These are phyloP conservation scores for Yamadazyma spencermartinsiae DNA, from an alignment of 1,139 yeast genomes.

Conservation along the genomic window DNA sequence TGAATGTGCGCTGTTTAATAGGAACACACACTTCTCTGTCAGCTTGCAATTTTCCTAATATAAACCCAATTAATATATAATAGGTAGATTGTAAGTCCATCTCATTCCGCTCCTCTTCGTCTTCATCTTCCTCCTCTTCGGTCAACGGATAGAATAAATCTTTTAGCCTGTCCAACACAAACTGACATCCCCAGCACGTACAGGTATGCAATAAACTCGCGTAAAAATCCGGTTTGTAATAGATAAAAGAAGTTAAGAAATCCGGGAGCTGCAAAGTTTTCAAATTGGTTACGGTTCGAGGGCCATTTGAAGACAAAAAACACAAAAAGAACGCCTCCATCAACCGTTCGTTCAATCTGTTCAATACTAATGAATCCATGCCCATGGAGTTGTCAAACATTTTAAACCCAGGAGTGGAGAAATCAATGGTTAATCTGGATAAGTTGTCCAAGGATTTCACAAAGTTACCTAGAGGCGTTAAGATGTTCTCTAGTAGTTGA, in stretches of 20 bases:
- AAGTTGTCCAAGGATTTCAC: conserved; percentile 26
- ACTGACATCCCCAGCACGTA: conserved; percentile 37
- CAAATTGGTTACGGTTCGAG: conserved; percentile 18
- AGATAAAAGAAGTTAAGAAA: conserved; percentile 40
- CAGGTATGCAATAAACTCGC: conserved; percentile 40
- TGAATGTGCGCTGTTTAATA: conserved; percentile 27
- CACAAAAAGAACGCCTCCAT: conserved; percentile 39
- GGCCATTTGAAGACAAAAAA: conserved; percentile 20
- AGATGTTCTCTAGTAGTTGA: conserved; percentile 31
- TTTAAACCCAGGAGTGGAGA: conserved; percentile 41
- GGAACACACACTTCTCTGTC: conserved; percentile 43
- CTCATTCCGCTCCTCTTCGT: conserved; percentile 14
- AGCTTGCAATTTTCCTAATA: conserved; percentile 37
- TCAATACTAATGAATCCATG: conserved; percentile 30
- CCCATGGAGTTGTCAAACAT: conserved; percentile 38
- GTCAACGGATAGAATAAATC: conserved; percentile 25
- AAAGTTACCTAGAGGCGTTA: conserved; percentile 36
- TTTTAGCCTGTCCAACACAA: conserved; percentile 25
- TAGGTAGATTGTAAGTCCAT: conserved; percentile 30
- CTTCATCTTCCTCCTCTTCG: conserved; percentile 18
- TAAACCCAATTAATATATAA: conserved; percentile 36
- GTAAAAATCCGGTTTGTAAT: conserved; percentile 40
- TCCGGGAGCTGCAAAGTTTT: conserved; percentile 36
- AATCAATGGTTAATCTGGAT: conserved; percentile 30
- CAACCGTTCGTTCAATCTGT: conserved; percentile 35